phyloP scores from a whole-genome alignment of 2,329 filamentous ascomycete genomes.

The Nannizziopsis arthrosporioides region DNA sequence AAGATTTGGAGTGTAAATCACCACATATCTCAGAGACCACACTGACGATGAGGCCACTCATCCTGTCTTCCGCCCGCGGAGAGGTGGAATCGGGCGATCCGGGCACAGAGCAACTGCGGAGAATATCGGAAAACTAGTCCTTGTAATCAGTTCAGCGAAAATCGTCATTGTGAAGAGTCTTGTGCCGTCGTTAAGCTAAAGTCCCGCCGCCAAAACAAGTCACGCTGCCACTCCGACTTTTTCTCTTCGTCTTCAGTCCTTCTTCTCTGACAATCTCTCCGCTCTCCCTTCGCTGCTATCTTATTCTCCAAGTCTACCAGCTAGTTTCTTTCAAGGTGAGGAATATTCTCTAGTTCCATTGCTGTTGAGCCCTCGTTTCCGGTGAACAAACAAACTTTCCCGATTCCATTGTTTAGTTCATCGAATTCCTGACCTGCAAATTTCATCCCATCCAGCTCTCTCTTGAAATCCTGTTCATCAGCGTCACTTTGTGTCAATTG shows the following conservation, averaged over 20 bases:
- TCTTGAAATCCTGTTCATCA: constrained; percentile 1
- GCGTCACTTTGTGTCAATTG: constrained; percentile 1
- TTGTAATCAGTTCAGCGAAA: constrained; percentile 10
- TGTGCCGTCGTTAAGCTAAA: constrained; percentile 4
- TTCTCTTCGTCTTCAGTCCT: constrained; percentile 1
- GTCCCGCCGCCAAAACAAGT: not conserved
- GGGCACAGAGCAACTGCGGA: constrained; percentile 8
- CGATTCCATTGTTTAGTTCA: constrained; percentile 1
- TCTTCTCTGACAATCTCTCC: not conserved
- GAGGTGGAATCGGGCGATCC: not conserved
- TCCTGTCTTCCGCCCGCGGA: not conserved
- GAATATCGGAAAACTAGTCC: constrained; percentile 10
- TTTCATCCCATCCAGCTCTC: constrained; percentile 2
- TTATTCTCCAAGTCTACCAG: not conserved
- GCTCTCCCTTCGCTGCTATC: not conserved
- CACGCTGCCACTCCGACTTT: constrained; percentile 1
- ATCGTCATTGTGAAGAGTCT: not conserved
- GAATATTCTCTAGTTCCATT: no score
- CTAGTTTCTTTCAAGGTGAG: no score
- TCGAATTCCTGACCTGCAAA: not conserved
- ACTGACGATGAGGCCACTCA: no score
- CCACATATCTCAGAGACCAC: no score
- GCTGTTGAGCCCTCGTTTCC: constrained; percentile 1
- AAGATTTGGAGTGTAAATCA: no score
- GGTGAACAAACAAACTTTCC: constrained; percentile 6